A percentile compares a stretch with the other conserved stretches of the same genome.
Conservation (phyloP, 345 rosid species). For the Gossypium mustelinum region DNA sequence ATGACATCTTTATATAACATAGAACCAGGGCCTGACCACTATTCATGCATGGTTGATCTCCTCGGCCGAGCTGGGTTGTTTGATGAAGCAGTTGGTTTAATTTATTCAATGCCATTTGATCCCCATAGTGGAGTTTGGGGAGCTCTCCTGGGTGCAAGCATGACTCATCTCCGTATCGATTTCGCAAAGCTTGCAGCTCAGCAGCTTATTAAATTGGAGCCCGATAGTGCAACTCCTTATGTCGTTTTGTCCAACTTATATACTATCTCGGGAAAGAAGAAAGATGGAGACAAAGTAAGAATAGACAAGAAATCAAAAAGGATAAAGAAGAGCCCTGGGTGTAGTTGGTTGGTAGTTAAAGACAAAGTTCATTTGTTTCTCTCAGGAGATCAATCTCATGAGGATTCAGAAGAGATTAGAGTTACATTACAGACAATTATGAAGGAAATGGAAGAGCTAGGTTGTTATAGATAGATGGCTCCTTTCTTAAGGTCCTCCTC, state of each 20-base stretch:
- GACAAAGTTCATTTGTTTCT: conserved; percentile 45
- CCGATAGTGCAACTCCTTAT: conserved; percentile 63
- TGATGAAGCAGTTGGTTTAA: conserved; percentile 52
- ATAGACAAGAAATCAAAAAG: conserved; percentile 41
- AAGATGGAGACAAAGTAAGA: conserved; percentile 42
- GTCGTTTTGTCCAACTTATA: conserved; percentile 65
- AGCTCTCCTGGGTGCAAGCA: conserved; percentile 69
- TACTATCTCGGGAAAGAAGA: conserved; percentile 34
- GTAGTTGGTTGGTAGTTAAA: conserved; percentile 58
- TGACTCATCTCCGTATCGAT: conserved; percentile 44
- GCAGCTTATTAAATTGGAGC: conserved; percentile 55
- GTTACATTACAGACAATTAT: conserved; percentile 32
- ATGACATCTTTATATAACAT: conserved; percentile 46
- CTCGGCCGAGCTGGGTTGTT: conserved; percentile 69
- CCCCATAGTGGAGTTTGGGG: conserved; percentile 84
- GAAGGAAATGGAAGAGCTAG: conserved; percentile 29
- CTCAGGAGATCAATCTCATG: conserved; percentile 48
- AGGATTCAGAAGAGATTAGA: conserved; percentile 33
- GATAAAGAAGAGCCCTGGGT: conserved; percentile 71
- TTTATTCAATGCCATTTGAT: conserved; percentile 49
- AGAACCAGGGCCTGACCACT: conserved; percentile 70
- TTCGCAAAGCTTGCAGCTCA: conserved; percentile 65
- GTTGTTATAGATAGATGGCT: conserved; percentile 14
- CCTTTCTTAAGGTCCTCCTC: not conserved
- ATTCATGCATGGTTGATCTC: conserved; percentile 77